Conservation (phyloP, 1,284 basidiomycete species). For the Ceratobasidium sp. region DNA sequence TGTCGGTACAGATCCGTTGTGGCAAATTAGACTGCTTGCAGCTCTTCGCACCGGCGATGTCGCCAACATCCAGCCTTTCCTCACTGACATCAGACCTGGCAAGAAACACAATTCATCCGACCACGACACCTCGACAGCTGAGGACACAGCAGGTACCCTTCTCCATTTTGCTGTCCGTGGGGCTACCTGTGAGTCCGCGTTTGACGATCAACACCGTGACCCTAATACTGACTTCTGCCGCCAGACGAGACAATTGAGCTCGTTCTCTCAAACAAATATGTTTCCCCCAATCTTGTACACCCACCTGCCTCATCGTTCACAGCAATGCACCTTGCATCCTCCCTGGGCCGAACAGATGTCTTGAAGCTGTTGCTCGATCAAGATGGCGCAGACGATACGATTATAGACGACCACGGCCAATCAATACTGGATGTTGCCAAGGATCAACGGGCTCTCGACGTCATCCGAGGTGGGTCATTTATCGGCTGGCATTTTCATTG, state of each 20-base stretch:
- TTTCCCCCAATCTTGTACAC: conserved; percentile 80
- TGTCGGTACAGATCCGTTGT: conserved; percentile 65
- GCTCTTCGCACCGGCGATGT: conserved; percentile 82
- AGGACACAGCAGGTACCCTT: conserved; percentile 76
- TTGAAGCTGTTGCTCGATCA: conserved; percentile 80
- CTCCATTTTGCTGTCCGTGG: conserved; percentile 89
- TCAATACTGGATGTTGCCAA: conserved; percentile 81
- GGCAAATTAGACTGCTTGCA: conserved; percentile 81
- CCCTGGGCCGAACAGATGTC: conserved; percentile 81
- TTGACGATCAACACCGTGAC: not conserved
- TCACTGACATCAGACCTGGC: conserved; percentile 72
- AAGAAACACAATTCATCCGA: conserved; percentile 62
- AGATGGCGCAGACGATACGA: conserved; percentile 82
- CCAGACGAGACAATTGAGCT: conserved; percentile 72
- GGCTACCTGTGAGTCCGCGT: conserved; percentile 70
- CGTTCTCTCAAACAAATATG: conserved; percentile 76
- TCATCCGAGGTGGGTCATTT: conserved; percentile 73
- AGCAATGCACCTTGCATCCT: conserved; percentile 87
- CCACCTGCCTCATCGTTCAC: conserved; percentile 79
- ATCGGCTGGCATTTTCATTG: not conserved
- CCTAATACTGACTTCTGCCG: conserved; percentile 14
- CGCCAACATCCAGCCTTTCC: conserved; percentile 81
- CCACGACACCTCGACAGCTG: conserved; percentile 58
- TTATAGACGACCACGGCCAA: conserved; percentile 75
- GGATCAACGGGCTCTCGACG: conserved; percentile 65